Conservation (phyloP, 1,284 basidiomycete species). For the Malassezia pachydermatis region DNA sequence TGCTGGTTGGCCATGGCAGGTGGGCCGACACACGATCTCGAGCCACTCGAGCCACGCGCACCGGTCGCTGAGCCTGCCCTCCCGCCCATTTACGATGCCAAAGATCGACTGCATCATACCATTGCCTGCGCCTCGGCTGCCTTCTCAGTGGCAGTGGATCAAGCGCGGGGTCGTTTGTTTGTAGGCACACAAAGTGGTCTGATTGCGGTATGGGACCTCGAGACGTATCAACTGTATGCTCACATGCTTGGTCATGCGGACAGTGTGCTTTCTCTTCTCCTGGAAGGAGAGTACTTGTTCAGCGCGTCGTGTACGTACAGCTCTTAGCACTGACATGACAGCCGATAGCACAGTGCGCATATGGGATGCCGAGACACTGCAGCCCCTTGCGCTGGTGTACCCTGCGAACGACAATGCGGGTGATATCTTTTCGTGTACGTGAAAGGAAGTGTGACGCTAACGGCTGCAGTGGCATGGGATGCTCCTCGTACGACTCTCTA, state of each 20-base stretch:
- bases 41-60: too few relatives aligned
- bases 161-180: slow-evolving; percentile 24
- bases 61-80: too few relatives aligned
- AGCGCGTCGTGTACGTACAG: slow-evolving; percentile 18
- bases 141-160: slow-evolving; percentile 36
- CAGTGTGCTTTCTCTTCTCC: slow-evolving; percentile 69
- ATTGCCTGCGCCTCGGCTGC: slow-evolving; percentile 21
- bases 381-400: slow-evolving; percentile 65
- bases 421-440: slow-evolving; percentile 74
- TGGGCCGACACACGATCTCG: too few relatives aligned
- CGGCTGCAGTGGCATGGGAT: slow-evolving; percentile 68
- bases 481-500: slow-evolving; percentile 63
- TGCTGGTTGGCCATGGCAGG: too few relatives aligned
- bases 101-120: background rate
- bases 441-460: slow-evolving; percentile 62
- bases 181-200: slow-evolving; percentile 28
- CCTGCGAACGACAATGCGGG: slow-evolving; percentile 79
- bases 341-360: slow-evolving; percentile 54
- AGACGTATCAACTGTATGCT: slow-evolving; percentile 23
- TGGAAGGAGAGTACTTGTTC: slow-evolving; percentile 50
- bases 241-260: slow-evolving; percentile 62
- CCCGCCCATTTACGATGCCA: background rate
- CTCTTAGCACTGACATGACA: background rate
- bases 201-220: slow-evolving; percentile 36
- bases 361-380: slow-evolving; percentile 68